These are phyloP conservation scores for Botrytis pseudocinerea DNA, from an alignment of 2,329 filamentous ascomycete species.

Conservation along the genomic window DNA sequence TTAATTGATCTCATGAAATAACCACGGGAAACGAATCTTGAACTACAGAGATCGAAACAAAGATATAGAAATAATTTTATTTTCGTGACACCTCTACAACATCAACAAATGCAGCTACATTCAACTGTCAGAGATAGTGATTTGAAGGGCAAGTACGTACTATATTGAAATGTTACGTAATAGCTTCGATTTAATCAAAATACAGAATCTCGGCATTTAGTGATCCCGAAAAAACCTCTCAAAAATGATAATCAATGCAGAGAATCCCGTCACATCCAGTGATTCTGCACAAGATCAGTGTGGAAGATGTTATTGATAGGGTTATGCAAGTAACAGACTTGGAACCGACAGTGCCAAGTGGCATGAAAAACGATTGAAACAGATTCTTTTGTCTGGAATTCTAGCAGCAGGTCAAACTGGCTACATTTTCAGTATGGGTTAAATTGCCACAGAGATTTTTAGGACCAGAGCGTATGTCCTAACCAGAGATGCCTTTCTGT, in stretches of 20 bases:
- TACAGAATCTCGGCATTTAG: neutral
- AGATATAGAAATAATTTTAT: neutral
- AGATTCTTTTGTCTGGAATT: neutral
- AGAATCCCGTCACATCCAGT: neutral
- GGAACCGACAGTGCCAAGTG: neutral
- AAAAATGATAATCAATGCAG: neutral
- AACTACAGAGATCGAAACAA: neutral
- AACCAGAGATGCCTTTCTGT: neutral
- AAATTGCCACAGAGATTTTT: neutral
- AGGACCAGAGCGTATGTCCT: neutral
- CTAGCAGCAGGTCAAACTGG: neutral
- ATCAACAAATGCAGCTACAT: no score
- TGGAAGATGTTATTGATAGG: neutral
- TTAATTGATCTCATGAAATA: neutral
- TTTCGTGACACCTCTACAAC: neutral
- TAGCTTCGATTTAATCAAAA: neutral
- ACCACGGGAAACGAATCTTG: neutral
- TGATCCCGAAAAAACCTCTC: neutral
- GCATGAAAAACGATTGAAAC: neutral
- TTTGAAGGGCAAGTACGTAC: neutral
- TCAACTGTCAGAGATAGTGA: neutral
- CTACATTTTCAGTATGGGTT: neutral
- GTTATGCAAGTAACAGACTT: neutral
- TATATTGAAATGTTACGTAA: neutral
- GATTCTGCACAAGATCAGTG: neutral